Conservation (phyloP, 164 flowering plant genomes). For the Litsea cubeba region DNA sequence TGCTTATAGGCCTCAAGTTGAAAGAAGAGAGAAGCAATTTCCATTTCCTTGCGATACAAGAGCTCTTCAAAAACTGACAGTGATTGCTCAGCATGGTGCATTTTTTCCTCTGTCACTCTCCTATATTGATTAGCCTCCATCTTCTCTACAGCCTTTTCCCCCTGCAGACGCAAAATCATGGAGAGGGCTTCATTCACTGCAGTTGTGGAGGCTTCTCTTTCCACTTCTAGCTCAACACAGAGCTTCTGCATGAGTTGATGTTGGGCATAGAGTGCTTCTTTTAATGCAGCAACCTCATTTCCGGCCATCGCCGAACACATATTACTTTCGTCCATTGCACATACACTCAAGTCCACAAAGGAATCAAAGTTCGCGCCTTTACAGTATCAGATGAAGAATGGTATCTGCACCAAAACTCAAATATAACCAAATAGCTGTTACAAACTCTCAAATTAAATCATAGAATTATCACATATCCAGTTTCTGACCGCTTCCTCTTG, state of each 20-base stretch:
- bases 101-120: slow-evolving; percentile 81
- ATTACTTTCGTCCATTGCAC: slow-evolving; percentile 26
- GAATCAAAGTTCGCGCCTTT: not conserved
- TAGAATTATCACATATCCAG: not conserved
- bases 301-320: slow-evolving; percentile 14
- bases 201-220: slow-evolving; percentile 75
- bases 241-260: slow-evolving; percentile 70
- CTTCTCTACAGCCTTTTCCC: slow-evolving; percentile 65
- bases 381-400: not conserved
- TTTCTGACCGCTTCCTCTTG: not conserved
- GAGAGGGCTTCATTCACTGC: slow-evolving; percentile 81
- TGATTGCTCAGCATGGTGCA: slow-evolving; percentile 60
- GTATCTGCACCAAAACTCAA: not conserved
- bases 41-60: slow-evolving; percentile 72
- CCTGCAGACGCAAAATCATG: slow-evolving; percentile 82
- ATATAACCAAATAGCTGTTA: not conserved
- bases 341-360: not conserved
- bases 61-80: slow-evolving; percentile 52
- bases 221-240: slow-evolving; percentile 65
- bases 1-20: slow-evolving; percentile 69
- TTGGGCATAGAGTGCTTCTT: slow-evolving; percentile 60
- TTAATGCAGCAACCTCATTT: slow-evolving; percentile 38
- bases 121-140: slow-evolving; percentile 89
- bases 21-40: slow-evolving; percentile 63
- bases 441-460: not conserved